Base-by-base conservation (phyloP, 495 filamentous ascomycete species). In the Cenococcum geophilum region DNA sequence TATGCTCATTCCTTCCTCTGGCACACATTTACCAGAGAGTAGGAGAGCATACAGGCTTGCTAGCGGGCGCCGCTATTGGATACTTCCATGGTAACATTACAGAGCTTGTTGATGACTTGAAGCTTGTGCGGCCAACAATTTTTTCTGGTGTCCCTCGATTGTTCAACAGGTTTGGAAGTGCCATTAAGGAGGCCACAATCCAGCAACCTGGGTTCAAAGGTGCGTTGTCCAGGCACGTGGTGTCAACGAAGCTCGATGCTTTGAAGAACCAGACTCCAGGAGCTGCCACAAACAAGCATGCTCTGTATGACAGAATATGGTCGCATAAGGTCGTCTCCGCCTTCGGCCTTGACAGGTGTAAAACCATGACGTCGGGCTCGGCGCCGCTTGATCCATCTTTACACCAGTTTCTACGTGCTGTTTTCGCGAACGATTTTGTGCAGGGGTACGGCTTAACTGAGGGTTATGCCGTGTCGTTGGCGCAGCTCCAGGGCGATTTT, bases 391-490 rank as follows among this genome's bases (percentile, higher is more conserved):
- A 97, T 63, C 91, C 92, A 1, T 80, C 81, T 12, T 81, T 97
- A 14, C 90, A 97, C 62, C 80, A 87, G 71, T 96, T 97, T 78
- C 83, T 98, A 40, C 88, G 93, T 27, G 82, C 89, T 37, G 85
- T 86, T 43, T 87, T 93, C 58, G 86, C 83, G 37, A 90, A 88
- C 70, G 78, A 87, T 69, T 86, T 98, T 67, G 68, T 83, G 22
- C 92, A 97, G 77, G 93, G 93, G 50, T 98, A 95, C 72, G 93
- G 93, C 47, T 78, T 98, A 65, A 97, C 95, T 4, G 93, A 98
- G 74, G 86, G 91, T n/a, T 97, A 97, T 69, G 89, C 92, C 54
- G 80, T 86, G 47, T 81, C 76, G 52, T 80, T 87, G 16, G 83
- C 80, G 14, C 93, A 97, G 76, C 61, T 80, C 11, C 65, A 76